These are phyloP conservation scores for Trichomonascaceae sp. DNA, from an alignment of 1,139 yeast species.

Conservation along the genomic window DNA sequence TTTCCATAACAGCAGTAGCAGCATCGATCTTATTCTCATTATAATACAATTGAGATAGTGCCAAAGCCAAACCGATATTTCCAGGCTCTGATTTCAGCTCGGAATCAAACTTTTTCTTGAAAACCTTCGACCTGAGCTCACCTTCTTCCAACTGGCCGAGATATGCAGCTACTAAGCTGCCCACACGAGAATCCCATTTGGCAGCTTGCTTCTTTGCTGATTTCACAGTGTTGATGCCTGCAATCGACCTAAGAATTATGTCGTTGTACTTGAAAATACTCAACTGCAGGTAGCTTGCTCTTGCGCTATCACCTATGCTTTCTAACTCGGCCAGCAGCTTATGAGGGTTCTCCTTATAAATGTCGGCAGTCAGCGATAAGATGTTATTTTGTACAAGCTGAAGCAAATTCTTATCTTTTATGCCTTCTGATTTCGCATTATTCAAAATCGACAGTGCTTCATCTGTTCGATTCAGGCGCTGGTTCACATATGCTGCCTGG, in stretches of 20 bases:
- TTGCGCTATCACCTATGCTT: constrained; percentile 4
- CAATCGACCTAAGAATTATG: constrained; percentile 21
- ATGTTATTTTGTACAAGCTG: constrained; percentile 18
- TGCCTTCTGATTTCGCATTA: constrained; percentile 15
- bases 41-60: constrained; percentile 43
- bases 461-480: constrained; percentile 39
- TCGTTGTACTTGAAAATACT: constrained; percentile 21
- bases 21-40: constrained; percentile 40
- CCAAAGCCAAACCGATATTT: constrained; percentile 9
- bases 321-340: constrained; percentile 7
- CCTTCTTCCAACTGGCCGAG: not conserved
- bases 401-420: constrained; percentile 14
- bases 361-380: constrained; percentile 15
- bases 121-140: not conserved
- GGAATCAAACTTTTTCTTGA: constrained; percentile 4
- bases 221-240: constrained; percentile 22
- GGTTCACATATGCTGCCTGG: constrained; percentile 64
- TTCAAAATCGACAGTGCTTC: constrained; percentile 42
- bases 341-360: constrained; percentile 13
- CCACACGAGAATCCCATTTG: constrained; percentile 3
- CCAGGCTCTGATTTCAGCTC: constrained; percentile 3
- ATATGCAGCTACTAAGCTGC: constrained; percentile 5
- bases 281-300: constrained; percentile 1
- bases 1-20: constrained; percentile 41
- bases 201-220: constrained; percentile 15